These are phyloP conservation scores for Neurospora sp. DNA, from an alignment of 495 filamentous ascomycete genomes.

Conservation along the genomic window DNA sequence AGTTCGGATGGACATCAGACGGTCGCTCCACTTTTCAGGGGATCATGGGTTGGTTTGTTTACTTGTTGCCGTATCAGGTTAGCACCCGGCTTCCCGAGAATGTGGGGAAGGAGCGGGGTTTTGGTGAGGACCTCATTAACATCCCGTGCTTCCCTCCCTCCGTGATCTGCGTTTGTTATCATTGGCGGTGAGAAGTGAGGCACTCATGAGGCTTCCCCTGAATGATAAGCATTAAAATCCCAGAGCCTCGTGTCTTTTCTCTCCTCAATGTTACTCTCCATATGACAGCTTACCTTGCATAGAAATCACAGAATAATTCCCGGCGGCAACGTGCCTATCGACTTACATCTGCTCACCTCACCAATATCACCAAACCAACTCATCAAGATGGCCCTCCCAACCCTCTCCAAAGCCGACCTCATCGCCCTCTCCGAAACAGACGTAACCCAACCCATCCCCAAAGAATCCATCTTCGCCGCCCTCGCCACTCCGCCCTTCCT, in stretches of 20 bases:
- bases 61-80: background rate
- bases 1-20: background rate
- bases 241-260: background rate
- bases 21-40: background rate
- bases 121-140: background rate
- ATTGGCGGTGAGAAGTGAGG: background rate
- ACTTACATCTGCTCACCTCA: background rate
- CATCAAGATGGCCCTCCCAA: conserved; percentile 14
- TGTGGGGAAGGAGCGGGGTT: background rate
- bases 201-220: background rate
- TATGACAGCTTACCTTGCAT: background rate
- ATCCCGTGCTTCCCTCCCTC: background rate
- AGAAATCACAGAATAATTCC: background rate
- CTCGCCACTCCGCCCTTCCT: conserved; percentile 44
- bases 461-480: conserved; percentile 14
- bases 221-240: background rate
- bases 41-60: background rate
- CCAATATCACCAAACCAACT: background rate
- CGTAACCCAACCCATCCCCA: conserved; percentile 21
- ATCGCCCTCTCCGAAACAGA: conserved; percentile 27
- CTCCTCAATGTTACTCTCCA: background rate
- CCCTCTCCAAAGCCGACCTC: conserved; percentile 18
- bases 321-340: background rate
- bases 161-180: background rate
- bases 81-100: background rate